A percentile compares a stretch with the other conserved stretches of the same genome.
Evolutionary conservation across 805 yeast genomes (phyloP).

Genomic region (Monosporozyma aquatica): DNA sequence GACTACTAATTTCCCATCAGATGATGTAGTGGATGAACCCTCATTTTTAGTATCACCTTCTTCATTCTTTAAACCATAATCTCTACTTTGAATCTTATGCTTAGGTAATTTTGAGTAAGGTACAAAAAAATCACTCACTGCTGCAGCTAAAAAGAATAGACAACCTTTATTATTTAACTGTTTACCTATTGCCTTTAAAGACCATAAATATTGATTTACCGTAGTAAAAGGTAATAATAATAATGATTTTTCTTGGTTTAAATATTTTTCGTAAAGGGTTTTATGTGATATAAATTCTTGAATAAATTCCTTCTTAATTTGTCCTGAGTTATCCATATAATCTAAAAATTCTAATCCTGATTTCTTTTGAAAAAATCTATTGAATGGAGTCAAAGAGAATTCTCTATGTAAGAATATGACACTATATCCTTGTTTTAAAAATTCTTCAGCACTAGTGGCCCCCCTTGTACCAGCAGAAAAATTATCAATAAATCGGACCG

Average conservation of each 20-base stretch:
- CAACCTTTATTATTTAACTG: constrained; percentile 53
- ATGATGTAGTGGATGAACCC: constrained; percentile 13
- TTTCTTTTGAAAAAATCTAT: constrained; percentile 69
- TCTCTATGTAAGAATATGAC: constrained; percentile 90
- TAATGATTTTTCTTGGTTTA: constrained; percentile 21
- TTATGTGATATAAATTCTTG: constrained; percentile 53
- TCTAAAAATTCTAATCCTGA: constrained; percentile 73
- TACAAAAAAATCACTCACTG: constrained; percentile 91
- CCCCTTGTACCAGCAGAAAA: constrained; percentile 98
- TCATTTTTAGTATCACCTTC: constrained; percentile 34
- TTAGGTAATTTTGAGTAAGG: constrained; percentile 81
- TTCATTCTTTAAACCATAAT: constrained; percentile 36
- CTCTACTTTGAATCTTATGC: constrained; percentile 87
- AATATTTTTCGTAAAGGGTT: constrained; percentile 31
- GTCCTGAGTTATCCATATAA: constrained; percentile 55
- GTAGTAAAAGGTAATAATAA: constrained; percentile 84
- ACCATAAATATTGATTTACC: constrained; percentile 86
- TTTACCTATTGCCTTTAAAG: constrained; percentile 59
- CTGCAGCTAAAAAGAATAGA: constrained; percentile 87
- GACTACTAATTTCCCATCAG: constrained; percentile 63
- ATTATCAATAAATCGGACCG: constrained; percentile 93
- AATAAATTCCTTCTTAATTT: constrained; percentile 51
- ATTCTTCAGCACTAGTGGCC: constrained; percentile 89
- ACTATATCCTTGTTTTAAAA: constrained; percentile 76
- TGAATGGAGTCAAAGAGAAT: constrained; percentile 82